These are phyloP conservation scores for Acer saccharum DNA, from an alignment of 345 rosid genomes.

Conservation along the genomic window DNA sequence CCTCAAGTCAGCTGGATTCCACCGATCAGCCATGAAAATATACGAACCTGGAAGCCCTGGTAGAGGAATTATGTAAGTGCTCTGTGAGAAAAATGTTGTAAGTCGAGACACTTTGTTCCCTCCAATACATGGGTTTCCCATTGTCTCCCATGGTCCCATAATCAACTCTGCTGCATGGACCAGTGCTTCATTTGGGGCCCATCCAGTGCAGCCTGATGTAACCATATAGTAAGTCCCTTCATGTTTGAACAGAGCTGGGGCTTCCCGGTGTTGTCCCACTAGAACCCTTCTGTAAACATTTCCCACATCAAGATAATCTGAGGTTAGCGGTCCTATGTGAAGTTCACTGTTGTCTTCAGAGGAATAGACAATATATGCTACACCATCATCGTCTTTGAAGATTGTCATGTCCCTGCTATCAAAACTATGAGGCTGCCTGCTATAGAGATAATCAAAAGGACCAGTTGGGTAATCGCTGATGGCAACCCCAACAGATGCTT, in stretches of 20 bases:
- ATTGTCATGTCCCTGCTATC: constrained; percentile 97
- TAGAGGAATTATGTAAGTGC: constrained; percentile 82
- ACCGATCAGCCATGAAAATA: constrained; percentile 94
- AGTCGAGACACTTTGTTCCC: constrained; percentile 72
- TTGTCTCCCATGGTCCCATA: constrained; percentile 95
- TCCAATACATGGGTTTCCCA: constrained; percentile 88
- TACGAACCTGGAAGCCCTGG: constrained; percentile 65
- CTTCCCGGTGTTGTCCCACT: constrained; percentile 79
- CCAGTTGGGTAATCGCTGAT: constrained; percentile 72
- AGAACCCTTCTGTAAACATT: constrained; percentile 55
- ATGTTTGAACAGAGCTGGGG: constrained; percentile 87
- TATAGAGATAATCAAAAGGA: constrained; percentile 72
- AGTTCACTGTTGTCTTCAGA: constrained; percentile 89
- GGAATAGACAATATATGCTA: constrained; percentile 79
- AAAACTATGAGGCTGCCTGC: constrained; percentile 81
- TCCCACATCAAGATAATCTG: constrained; percentile 71
- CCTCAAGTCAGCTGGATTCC: constrained; percentile 89
- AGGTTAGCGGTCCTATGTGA: constrained; percentile 78
- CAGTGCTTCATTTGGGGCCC: constrained; percentile 96
- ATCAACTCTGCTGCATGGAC: constrained; percentile 83
- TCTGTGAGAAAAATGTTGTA: constrained; percentile 83
- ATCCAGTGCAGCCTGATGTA: constrained; percentile 89
- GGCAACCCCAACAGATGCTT: constrained; percentile 90
- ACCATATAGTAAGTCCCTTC: constrained; percentile 84
- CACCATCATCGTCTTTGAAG: constrained; percentile 81